Conservation (phyloP, 139 green algal genomes). For the Zygnema circumcarinatum region DNA sequence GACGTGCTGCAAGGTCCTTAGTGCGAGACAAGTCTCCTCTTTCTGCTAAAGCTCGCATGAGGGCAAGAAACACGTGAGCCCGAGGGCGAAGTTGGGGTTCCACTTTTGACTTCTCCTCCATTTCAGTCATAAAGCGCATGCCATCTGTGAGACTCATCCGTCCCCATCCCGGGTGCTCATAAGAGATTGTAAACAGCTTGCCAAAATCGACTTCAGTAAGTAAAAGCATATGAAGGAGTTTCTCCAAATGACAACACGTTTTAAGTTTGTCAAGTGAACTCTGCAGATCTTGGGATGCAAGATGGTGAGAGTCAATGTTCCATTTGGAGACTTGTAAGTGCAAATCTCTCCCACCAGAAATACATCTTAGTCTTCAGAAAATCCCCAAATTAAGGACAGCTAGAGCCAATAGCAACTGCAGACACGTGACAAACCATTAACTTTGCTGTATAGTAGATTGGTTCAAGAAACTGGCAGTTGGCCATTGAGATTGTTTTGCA, state of each 20-base stretch:
- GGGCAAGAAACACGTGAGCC: slow-evolving; percentile 45
- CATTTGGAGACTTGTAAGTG: too few relatives aligned
- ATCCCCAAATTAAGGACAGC: too few relatives aligned
- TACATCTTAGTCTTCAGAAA: too few relatives aligned
- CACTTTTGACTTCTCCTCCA: slow-evolving; percentile 20
- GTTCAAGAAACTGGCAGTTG: too few relatives aligned
- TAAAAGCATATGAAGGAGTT: slow-evolving; percentile 33
- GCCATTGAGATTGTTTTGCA: too few relatives aligned
- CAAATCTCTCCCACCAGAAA: too few relatives aligned
- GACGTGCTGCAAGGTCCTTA: neutral
- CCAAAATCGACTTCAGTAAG: neutral
- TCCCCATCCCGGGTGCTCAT: too few relatives aligned
- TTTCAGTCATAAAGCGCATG: slow-evolving; percentile 37
- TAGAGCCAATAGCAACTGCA: too few relatives aligned
- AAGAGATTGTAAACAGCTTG: too few relatives aligned
- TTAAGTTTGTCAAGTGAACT: neutral
- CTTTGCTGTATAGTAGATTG: too few relatives aligned
- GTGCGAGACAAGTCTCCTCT: slow-evolving; percentile 22
- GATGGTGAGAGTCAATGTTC: too few relatives aligned
- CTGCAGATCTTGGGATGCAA: slow-evolving; percentile 1
- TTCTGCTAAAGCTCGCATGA: slow-evolving; percentile 43
- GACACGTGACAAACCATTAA: too few relatives aligned
- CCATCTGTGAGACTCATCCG: slow-evolving; percentile 43
- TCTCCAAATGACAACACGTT: neutral
- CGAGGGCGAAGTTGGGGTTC: slow-evolving; percentile 24